Evolutionary conservation across 441 rosid genomes (phyloP).

Genomic region (Macaranga tanarius): DNA sequence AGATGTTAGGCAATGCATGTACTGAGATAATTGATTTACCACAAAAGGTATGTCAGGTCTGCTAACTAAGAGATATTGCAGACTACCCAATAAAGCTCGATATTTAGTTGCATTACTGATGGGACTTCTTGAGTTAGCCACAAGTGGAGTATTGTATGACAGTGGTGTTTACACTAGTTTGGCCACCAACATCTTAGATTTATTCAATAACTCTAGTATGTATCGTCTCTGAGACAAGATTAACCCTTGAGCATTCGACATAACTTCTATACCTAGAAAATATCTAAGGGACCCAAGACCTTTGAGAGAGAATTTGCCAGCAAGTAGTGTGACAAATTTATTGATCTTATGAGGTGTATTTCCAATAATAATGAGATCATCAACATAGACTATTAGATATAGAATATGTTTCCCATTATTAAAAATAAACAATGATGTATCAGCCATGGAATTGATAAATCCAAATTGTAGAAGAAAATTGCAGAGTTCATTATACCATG

Average conservation of each 20-base stretch:
- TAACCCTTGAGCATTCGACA: background rate
- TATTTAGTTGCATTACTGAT: background rate
- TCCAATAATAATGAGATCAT: background rate
- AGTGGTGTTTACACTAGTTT: background rate
- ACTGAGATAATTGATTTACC: background rate
- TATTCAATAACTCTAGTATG: background rate
- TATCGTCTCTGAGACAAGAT: background rate
- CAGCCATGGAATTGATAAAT: background rate
- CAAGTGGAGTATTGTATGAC: too few species aligned
- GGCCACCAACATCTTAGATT: background rate
- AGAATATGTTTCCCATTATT: background rate
- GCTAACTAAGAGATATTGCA: slow-evolving; percentile 1
- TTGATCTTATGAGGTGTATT: background rate
- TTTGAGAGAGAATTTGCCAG: background rate
- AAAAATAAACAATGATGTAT: background rate
- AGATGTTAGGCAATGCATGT: background rate
- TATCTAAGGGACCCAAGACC: background rate
- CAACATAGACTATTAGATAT: background rate
- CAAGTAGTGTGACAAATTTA: background rate
- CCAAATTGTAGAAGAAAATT: background rate
- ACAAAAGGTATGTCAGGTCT: background rate
- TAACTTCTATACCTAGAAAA: background rate
- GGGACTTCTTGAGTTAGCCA: too few species aligned
- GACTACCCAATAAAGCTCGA: background rate
- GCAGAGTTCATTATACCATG: background rate